Evolutionary conservation across 108 stramenopile species (phyloP), one percentile per base, ranked within the genome.

Genomic region (Pseudonitzschia pungens): DNA sequence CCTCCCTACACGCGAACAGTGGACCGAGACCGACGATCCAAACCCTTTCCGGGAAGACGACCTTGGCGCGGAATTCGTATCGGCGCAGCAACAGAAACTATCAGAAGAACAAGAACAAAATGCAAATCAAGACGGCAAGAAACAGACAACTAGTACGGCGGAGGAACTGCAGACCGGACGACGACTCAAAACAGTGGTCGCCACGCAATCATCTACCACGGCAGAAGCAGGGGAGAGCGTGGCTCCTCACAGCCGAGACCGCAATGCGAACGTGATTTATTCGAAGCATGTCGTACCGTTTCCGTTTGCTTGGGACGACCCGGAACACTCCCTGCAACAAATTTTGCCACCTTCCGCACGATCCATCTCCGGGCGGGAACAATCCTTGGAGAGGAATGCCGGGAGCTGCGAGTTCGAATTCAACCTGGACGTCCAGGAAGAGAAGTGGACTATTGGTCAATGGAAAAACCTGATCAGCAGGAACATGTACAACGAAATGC

Each of bases 391-490:
- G 68, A 73, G 45, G 7, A 92, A 92, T 80, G 88, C 84, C 48
- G 81, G 81, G 15, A 65, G 77, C 20, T 96, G 95, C 72, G 91
- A 87, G 67, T 96, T 96, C 69, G 86, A 85, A 65, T 81, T 96
- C 28, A 88, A 81, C 40, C 57, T 96, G 48, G 68, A 91, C 73
- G 74, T 92, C 16, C 77, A 87, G 69, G 83, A 81, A 70, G 81
- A 78, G 20, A 77, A 82, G 64, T 88, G 83, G 88, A 84, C 81
- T n/a, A 64, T 83, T 16, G 86, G 83, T 6, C 84, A 88, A 53
- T 92, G 90, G 90, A 80, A 86, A 63, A 73, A 69, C 27, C 51
- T 89, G 22, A 53, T 88, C 48, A 67, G 27, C 22, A 67, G 24
- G 66, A 6, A 67, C 14, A 48, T 48, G 45, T 26, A 67, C 18